Conservation (phyloP, 805 yeast genomes). For the Candida bentonensis region DNA sequence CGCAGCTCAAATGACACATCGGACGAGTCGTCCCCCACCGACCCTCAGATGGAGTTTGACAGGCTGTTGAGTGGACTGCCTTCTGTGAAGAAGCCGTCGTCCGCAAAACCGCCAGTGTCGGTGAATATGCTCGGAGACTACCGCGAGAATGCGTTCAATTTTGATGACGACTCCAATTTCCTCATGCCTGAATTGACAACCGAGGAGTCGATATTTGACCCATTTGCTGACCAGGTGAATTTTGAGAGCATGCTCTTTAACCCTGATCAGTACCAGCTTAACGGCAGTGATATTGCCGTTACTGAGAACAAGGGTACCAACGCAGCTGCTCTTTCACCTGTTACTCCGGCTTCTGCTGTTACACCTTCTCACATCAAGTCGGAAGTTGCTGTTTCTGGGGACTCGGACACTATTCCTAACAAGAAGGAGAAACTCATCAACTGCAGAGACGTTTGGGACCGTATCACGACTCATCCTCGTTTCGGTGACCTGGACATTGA, state of each 20-base stretch:
- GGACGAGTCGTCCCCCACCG: not conserved
- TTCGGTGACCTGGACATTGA: slow-evolving; percentile 90
- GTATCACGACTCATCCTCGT: slow-evolving; percentile 86
- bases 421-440: slow-evolving; percentile 28
- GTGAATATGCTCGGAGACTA: slow-evolving; percentile 14
- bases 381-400: slow-evolving; percentile 1
- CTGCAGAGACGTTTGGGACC: slow-evolving; percentile 93
- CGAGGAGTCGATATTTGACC: slow-evolving; percentile 7
- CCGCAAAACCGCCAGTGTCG: not conserved
- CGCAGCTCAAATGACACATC: not conserved
- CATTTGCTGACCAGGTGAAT: slow-evolving; percentile 3
- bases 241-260: slow-evolving; percentile 1
- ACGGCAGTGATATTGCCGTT: slow-evolving; percentile 11
- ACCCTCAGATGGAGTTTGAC: not conserved
- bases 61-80: not conserved
- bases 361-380: not conserved
- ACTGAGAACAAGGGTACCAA: slow-evolving; percentile 5
- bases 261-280: slow-evolving; percentile 2
- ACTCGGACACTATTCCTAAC: slow-evolving; percentile 20
- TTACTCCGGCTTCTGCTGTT: not conserved
- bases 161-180: not conserved
- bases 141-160: slow-evolving; percentile 6
- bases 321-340: not conserved
- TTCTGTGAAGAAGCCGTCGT: not conserved
- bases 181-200: not conserved